Conservation (phyloP, 495 filamentous ascomycete genomes). For the Clavariopsis aquatica region DNA sequence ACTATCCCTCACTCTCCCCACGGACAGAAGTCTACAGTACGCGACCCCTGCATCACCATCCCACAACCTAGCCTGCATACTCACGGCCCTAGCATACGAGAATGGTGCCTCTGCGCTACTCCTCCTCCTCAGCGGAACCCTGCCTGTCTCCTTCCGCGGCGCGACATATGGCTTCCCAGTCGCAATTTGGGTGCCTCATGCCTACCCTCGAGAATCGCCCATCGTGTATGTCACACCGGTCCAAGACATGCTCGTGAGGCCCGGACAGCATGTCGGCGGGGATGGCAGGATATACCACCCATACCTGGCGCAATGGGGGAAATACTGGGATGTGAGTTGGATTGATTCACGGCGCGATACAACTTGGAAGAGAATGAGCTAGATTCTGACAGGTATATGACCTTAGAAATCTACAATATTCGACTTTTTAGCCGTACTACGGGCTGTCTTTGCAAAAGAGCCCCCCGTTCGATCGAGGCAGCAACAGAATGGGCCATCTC, state of each 20-base stretch:
- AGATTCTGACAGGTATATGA: conserved; percentile 2
- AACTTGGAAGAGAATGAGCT: not conserved
- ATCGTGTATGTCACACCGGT: conserved; percentile 86
- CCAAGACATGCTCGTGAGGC: conserved; percentile 82
- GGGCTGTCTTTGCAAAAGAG: conserved; percentile 90
- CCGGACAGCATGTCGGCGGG: conserved; percentile 92
- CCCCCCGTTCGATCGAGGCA: conserved; percentile 81
- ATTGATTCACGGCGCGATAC: not conserved
- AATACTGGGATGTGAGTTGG: conserved; percentile 91
- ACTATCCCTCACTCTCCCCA: conserved; percentile 82
- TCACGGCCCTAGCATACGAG: conserved; percentile 69
- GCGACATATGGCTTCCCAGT: conserved; percentile 89
- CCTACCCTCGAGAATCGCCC: conserved; percentile 82
- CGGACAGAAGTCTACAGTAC: conserved; percentile 95
- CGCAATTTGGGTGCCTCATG: conserved; percentile 91
- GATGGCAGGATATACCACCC: conserved; percentile 95
- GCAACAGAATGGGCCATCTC: conserved; percentile 42
- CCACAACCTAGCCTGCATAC: not conserved
- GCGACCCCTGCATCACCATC: conserved; percentile 33
- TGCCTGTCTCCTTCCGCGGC: conserved; percentile 86
- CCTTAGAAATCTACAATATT: conserved; percentile 74
- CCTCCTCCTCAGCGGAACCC: conserved; percentile 79
- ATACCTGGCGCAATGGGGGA: conserved; percentile 84
- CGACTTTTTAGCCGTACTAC: conserved; percentile 78
- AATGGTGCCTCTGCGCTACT: conserved; percentile 85